Evolutionary conservation across 1,139 yeast genomes (phyloP).

Genomic region (Scheffersomyces parashehatae): DNA sequence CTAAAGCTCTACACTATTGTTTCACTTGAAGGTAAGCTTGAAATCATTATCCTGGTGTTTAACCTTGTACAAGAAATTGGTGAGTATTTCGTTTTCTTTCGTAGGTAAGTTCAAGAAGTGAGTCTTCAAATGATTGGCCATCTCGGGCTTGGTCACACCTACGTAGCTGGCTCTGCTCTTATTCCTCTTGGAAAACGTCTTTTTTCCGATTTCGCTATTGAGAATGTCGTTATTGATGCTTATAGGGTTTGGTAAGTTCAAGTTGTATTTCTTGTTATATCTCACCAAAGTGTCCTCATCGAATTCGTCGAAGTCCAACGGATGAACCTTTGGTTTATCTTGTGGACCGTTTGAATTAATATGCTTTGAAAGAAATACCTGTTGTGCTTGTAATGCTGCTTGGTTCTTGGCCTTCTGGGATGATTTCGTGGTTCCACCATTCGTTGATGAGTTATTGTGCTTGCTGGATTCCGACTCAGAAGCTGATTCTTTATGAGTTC

Average conservation of each 20-base stretch:
- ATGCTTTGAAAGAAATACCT: conserved; percentile 57
- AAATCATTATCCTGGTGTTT: conserved; percentile 60
- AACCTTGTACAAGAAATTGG: conserved; percentile 76
- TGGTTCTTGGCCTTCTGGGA: conserved; percentile 56
- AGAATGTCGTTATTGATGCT: conserved; percentile 63
- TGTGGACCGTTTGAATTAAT: conserved; percentile 66
- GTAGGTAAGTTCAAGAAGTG: conserved; percentile 65
- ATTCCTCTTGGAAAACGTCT: conserved; percentile 47
- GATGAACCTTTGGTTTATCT: conserved; percentile 48
- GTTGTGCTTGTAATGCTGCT: conserved; percentile 61
- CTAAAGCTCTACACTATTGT: neutral
- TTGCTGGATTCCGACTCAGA: conserved; percentile 45
- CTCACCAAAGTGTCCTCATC: conserved; percentile 56
- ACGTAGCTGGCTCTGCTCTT: conserved; percentile 16
- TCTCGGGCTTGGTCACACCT: conserved; percentile 51
- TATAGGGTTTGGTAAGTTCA: conserved; percentile 51
- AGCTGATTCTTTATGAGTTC: conserved; percentile 35
- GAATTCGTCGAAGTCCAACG: conserved; percentile 61
- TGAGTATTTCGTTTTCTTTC: conserved; percentile 75
- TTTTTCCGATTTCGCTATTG: conserved; percentile 63
- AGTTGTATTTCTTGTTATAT: conserved; percentile 55
- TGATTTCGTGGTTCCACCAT: conserved; percentile 32
- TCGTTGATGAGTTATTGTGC: conserved; percentile 9
- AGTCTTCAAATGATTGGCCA: conserved; percentile 55
- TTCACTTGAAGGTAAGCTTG: conserved; percentile 34